phyloP scores from a whole-genome alignment of 2,329 filamentous ascomycete genomes.

The Herpotrichia juniperi region DNA sequence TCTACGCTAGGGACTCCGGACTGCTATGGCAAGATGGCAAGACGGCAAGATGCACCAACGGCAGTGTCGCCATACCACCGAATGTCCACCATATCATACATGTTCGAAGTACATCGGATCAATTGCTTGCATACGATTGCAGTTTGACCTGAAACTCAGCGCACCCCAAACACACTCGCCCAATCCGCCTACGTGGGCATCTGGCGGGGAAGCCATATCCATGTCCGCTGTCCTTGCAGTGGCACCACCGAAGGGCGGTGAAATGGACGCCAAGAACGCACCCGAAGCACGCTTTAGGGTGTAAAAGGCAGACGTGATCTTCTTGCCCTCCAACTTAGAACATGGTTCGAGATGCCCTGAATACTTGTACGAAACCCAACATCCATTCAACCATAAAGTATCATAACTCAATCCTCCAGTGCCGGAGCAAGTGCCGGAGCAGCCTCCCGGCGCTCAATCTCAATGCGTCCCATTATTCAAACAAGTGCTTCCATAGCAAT shows the following conservation, averaged over 20 bases:
- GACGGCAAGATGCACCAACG: neutral
- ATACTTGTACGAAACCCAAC: too few species aligned
- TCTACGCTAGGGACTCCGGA: slow-evolving; percentile 19
- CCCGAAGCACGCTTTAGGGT: too few species aligned
- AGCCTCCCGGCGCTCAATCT: too few species aligned
- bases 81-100: neutral
- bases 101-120: slow-evolving; percentile 7
- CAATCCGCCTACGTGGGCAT: slow-evolving; percentile 14
- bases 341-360: too few species aligned
- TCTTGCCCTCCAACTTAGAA: too few species aligned
- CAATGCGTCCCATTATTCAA: too few species aligned
- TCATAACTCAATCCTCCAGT: too few species aligned
- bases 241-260: neutral
- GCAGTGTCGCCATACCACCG: neutral
- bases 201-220: slow-evolving; percentile 13
- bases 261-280: too few species aligned
- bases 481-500: too few species aligned
- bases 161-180: slow-evolving; percentile 23
- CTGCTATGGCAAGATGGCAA: neutral
- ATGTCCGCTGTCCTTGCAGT: neutral
- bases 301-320: too few species aligned
- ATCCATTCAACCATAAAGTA: too few species aligned
- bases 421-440: too few species aligned
- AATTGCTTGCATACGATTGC: slow-evolving; percentile 27
- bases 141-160: slow-evolving; percentile 28